These are phyloP conservation scores for Endoconidiophora polonica DNA, from an alignment of 2,329 filamentous ascomycete genomes.

Conservation along the genomic window DNA sequence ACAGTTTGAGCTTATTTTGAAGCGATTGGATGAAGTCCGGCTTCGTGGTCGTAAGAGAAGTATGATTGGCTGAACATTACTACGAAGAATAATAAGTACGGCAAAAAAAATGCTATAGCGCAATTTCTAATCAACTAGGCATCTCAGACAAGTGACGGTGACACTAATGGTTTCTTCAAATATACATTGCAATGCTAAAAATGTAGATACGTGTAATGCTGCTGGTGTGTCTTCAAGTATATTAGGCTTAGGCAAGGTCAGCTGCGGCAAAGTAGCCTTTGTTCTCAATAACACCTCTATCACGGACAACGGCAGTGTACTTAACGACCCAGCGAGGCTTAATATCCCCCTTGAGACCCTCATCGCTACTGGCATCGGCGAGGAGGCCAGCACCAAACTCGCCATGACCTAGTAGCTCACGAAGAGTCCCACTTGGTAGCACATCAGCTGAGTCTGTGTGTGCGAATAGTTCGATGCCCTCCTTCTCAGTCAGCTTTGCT, in stretches of 20 bases:
- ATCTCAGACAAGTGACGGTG: neutral
- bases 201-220: neutral
- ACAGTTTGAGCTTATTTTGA: conserved; percentile 57
- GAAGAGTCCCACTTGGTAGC: conserved; percentile 65
- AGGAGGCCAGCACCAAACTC: conserved; percentile 60
- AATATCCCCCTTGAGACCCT: conserved; percentile 59
- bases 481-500: conserved; percentile 64
- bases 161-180: neutral
- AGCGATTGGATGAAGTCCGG: conserved; percentile 76
- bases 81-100: neutral
- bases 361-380: conserved; percentile 25
- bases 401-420: conserved; percentile 64
- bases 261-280: conserved; percentile 94
- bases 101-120: neutral
- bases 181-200: neutral
- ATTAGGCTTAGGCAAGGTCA: conserved; percentile 33
- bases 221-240: conserved; percentile 16
- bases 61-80: conserved; percentile 58
- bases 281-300: conserved; percentile 91
- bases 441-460: conserved; percentile 92
- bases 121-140: neutral
- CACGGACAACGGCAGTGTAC: conserved; percentile 87
- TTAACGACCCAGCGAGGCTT: conserved; percentile 90
- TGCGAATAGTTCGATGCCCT: conserved; percentile 74
- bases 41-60: conserved; percentile 90